Percentiles rank a stretch among this genome's conserved stretches.
Conservation (phyloP, 768 basidiomycete species). For the Cubamyces lactineus region DNA sequence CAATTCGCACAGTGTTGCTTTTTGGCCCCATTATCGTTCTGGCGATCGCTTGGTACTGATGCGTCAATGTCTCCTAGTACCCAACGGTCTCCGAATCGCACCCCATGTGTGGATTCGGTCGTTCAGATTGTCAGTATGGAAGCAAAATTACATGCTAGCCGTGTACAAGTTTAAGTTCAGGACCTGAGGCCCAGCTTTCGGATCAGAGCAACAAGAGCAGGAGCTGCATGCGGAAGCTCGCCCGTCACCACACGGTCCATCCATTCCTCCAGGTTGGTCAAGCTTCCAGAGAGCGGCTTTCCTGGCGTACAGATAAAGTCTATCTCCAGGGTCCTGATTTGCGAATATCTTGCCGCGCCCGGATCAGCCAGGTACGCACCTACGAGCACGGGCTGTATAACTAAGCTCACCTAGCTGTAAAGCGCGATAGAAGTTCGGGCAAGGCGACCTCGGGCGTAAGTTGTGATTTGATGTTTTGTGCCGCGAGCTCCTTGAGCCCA, state of each 20-base stretch:
- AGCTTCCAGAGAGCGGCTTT: background rate
- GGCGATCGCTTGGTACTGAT: too few species aligned
- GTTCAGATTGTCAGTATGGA: too few species aligned
- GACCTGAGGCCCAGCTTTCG: background rate
- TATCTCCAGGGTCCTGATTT: background rate
- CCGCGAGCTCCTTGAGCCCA: constrained; percentile 1
- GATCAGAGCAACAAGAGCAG: background rate
- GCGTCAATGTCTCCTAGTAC: too few species aligned
- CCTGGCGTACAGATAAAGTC: background rate
- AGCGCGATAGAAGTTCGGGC: background rate
- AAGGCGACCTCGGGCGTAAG: background rate
- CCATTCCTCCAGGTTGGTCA: background rate
- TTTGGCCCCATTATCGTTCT: too few species aligned
- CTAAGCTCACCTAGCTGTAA: background rate
- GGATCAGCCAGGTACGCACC: too few species aligned
- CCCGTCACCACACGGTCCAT: background rate
- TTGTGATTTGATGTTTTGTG: background rate
- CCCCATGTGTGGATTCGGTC: too few species aligned
- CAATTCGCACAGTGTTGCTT: too few species aligned
- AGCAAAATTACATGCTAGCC: too few species aligned
- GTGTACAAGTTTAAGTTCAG: too few species aligned
- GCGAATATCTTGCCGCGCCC: background rate
- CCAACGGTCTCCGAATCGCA: too few species aligned
- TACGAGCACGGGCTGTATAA: too few species aligned
- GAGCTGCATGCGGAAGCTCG: constrained; percentile 2